Evolutionary conservation across 1,284 basidiomycete genomes (phyloP), one percentile per base, ranked within the genome.

Genomic region (Cryptococcus sp.): DNA sequence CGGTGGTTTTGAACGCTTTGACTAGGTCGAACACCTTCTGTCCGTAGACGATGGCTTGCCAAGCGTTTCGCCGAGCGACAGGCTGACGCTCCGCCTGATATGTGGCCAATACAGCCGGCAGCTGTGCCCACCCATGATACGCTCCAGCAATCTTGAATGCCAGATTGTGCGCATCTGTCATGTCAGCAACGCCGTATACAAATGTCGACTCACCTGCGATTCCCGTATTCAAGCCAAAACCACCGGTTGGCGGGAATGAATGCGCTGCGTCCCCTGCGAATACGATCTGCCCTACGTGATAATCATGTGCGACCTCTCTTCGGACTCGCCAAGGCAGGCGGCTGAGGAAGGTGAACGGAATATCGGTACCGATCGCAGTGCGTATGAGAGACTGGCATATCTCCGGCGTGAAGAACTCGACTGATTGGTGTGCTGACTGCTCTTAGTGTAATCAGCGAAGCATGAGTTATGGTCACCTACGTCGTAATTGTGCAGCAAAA

Each of bases 81-180:
- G 67, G 67, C 4, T 62, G 67, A 17, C 67, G 65, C 57, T 69
- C 67, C 11, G 47, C 47, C 47, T 69, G 60, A 46, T 69, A 69
- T 20, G 47, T 17, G 3, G 48, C 35, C 17, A 69, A 56, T 6
- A 62, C 43, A 13, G 47, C 20, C 1, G 57, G 23, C 7, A 64
- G 52, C 45, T 62, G 30, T 19, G 59, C 56, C 51, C 51, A 57
- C 45, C 56, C 54, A 46, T 62, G 59, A 35, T 65, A 64, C 19
- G 49, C 51, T 4, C 45, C 55, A 0, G 58, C 57, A 17, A 69
- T 43, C 60, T 67, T 67, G 57, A 48, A 61, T 5, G 59, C 62
- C 22, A 69, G 64, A 51, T 65, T 67, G 52, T 67, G 65, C 1
- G 62, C 62, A 35, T 69, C 67, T 60, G 22, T 27, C 39, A n/a